These are phyloP conservation scores for Luvunga scandens DNA, from an alignment of 345 rosid species.

Conservation along the genomic window DNA sequence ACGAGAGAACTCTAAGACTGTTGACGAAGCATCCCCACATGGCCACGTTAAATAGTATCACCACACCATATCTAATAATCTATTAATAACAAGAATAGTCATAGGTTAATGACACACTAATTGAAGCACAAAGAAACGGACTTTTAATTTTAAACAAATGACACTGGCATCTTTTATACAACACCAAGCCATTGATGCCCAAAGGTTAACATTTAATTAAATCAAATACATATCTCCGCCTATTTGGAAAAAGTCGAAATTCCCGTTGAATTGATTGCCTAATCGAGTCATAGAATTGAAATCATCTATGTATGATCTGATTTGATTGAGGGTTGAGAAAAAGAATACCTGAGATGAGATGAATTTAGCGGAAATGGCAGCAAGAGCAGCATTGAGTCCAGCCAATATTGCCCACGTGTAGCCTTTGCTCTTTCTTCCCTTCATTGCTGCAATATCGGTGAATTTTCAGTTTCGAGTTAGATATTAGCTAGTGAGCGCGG, in stretches of 20 bases:
- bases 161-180: too few relatives aligned
- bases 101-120: background rate
- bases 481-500: too few relatives aligned
- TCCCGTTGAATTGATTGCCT: background rate
- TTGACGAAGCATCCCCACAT: slow-evolving; percentile 96
- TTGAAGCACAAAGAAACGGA: too few relatives aligned
- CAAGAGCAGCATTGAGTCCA: slow-evolving; percentile 72
- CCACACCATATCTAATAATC: slow-evolving; percentile 57
- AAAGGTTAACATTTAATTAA: too few relatives aligned
- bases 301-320: background rate
- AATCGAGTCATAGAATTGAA: background rate
- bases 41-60: slow-evolving; percentile 59
- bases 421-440: slow-evolving; percentile 38
- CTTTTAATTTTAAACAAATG: background rate
- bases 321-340: background rate
- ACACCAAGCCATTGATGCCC: background rate
- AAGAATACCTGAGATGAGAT: slow-evolving; percentile 44
- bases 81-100: slow-evolving; percentile 22
- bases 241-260: background rate
- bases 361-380: slow-evolving; percentile 79
- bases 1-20: slow-evolving; percentile 86
- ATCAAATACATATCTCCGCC: background rate
- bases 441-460: slow-evolving; percentile 8
- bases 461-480: too few relatives aligned
- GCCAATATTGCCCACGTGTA: slow-evolving; percentile 70